Evolutionary conservation across 164 flowering plant species (phyloP).

Genomic region (Stephania cephalantha): DNA sequence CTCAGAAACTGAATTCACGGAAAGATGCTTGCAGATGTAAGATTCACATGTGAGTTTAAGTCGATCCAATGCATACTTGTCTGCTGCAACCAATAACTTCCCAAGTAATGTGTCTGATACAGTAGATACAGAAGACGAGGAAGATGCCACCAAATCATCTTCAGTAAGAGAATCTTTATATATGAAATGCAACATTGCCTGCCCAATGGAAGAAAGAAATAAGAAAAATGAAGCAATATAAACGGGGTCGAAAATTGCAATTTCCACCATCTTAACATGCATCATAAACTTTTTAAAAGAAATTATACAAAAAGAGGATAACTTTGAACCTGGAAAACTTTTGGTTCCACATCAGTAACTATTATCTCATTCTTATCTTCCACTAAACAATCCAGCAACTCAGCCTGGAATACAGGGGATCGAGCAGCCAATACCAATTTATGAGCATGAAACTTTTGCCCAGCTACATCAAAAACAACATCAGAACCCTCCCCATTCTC

Average conservation of each 20-base stretch:
- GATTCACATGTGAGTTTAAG: conserved; percentile 71
- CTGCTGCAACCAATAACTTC: conserved; percentile 71
- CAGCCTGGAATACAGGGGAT: conserved; percentile 55
- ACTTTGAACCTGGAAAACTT: conserved; percentile 71
- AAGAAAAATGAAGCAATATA: neutral
- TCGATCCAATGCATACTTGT: conserved; percentile 58
- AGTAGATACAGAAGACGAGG: conserved; percentile 43
- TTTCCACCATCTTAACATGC: neutral
- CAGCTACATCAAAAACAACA: conserved; percentile 56
- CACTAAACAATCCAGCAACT: conserved; percentile 42
- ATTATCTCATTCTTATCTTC: conserved; percentile 39
- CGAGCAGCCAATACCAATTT: conserved; percentile 88
- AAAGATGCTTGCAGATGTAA: conserved; percentile 59
- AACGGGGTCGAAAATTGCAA: neutral
- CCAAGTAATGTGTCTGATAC: conserved; percentile 55
- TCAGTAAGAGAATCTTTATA: conserved; percentile 67
- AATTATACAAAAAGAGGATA: neutral
- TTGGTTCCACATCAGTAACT: conserved; percentile 61
- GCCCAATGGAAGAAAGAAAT: conserved; percentile 12
- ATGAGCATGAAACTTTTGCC: conserved; percentile 74
- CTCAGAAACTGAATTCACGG: conserved; percentile 60
- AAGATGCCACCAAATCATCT: conserved; percentile 45
- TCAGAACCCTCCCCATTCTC: conserved; percentile 79
- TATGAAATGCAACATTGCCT: conserved; percentile 89
- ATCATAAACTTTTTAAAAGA: neutral